Base-by-base conservation (phyloP, 306 rosid genomes). In the Quercus dentata region DNA sequence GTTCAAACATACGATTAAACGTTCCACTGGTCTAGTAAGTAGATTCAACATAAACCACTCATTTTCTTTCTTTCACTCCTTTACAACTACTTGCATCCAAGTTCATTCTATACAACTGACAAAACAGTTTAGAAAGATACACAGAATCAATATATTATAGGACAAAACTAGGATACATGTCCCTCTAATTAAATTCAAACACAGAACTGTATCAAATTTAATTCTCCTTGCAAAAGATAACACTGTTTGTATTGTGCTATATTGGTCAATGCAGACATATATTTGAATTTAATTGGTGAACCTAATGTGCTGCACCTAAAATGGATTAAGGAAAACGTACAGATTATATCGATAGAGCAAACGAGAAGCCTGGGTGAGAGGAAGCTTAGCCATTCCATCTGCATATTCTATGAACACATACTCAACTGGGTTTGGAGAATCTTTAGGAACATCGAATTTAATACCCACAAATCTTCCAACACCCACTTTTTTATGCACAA, bases 381-480 rank as follows among this genome's bases (percentile, higher is more conserved):
- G 98, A 41, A 95, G 94, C 84, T 95, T 95, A 1, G 98, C 99
- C 99, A 95, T 92, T 31, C 94, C 98, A 83, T 95, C 99, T 15
- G 96, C 92, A 78, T 91, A 95, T 89, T 92, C 98, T 8, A 92
- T 89, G 86, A 91, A 95, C 75, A 89, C 99, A 85, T 91, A 92
- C 88, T 94, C 99, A 27, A 78, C 76, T 27, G 85, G 56, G 56
- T 83, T 81, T 0, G 82, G 27, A 56, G 94, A 89, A 74, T 83
- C 88, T 86, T 86, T 88, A 4, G 91, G 77, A 78, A 82, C 84
- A 78, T 93, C 97, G n/a, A 91, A 79, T 75, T 87, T 88, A 71
- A 95, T 91, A 17, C 94, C 89, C n/a, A 95, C 97, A 77, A 95
- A 95, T 58, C 89, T 89, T 8, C 98, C 99, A 83, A 95, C 41